phyloP scores from a whole-genome alignment of 208 protist species.

The Kentomonas sorsogonicus region DNA sequence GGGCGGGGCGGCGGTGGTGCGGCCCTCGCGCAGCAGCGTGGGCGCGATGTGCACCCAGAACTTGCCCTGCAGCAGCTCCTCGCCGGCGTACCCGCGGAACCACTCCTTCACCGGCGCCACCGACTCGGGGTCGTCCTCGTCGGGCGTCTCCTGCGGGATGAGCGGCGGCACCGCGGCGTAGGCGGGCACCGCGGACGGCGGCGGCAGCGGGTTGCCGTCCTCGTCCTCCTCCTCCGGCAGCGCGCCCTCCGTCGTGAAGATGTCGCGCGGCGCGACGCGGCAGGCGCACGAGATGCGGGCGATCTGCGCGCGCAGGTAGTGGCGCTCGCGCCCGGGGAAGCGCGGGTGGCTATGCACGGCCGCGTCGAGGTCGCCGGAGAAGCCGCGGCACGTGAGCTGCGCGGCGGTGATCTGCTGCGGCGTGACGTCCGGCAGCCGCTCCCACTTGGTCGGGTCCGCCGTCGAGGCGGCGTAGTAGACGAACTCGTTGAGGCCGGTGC shows the following conservation, averaged over 20 bases:
- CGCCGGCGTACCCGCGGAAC: constrained; percentile 76
- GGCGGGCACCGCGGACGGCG: constrained; percentile 59
- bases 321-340: constrained; percentile 89
- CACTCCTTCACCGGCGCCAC: constrained; percentile 35
- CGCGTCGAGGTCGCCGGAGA: constrained; percentile 90
- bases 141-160: constrained; percentile 71
- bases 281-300: constrained; percentile 89
- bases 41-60: constrained; percentile 89
- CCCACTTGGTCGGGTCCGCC: constrained; percentile 76
- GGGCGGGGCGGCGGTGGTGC: constrained; percentile 31
- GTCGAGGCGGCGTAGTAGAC: constrained; percentile 85
- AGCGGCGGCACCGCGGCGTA: constrained; percentile 78
- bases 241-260: constrained; percentile 77
- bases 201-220: constrained; percentile 37
- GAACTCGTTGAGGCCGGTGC: constrained; percentile 83
- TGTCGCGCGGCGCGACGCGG: constrained; percentile 79
- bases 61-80: constrained; percentile 83
- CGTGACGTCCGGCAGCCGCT: constrained; percentile 87
- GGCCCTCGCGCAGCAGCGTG: constrained; percentile 66
- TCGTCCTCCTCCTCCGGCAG: constrained; percentile 88
- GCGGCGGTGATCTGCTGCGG: constrained; percentile 85
- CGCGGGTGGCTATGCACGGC: constrained; percentile 81
- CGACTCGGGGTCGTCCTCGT: constrained; percentile 79
- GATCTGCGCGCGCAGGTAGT: constrained; percentile 94
- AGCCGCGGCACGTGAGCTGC: constrained; percentile 75